These are phyloP conservation scores for Uronychia binucleata DNA, from an alignment of 73 alveolate genomes.

Conservation along the genomic window DNA sequence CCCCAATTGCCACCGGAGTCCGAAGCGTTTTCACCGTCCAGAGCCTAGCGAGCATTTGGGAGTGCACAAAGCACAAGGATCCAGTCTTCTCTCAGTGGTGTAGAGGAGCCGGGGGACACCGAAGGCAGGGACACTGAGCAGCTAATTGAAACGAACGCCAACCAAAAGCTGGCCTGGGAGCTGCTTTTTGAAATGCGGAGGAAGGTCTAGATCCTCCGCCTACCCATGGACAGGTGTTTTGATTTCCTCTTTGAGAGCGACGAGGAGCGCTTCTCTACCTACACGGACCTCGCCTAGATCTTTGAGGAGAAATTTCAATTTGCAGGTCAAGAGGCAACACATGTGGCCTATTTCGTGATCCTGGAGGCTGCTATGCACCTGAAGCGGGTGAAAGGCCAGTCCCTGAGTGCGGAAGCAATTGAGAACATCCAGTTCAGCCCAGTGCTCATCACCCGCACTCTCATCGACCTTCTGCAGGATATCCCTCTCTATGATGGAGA, in stretches of 20 bases:
- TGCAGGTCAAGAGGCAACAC: neutral
- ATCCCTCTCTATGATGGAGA: neutral
- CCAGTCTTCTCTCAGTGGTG: neutral
- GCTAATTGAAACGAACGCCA: neutral
- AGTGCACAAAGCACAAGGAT: neutral
- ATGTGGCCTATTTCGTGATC: neutral
- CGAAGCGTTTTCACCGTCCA: neutral
- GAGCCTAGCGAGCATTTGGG: neutral
- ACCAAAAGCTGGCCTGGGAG: neutral
- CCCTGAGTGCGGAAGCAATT: neutral
- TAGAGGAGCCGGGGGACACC: neutral
- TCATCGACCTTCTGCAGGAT: neutral
- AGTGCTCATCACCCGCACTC: neutral
- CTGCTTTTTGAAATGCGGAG: neutral
- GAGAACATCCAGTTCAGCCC: neutral
- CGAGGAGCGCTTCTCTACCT: neutral
- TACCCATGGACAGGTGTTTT: neutral
- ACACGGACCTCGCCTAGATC: neutral
- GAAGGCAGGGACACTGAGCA: neutral
- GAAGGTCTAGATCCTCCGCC: neutral
- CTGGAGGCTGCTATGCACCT: neutral
- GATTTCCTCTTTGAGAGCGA: neutral
- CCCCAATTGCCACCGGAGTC: neutral
- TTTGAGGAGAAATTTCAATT: neutral
- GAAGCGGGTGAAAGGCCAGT: neutral